Evolutionary conservation across 1,139 yeast species (phyloP).

Genomic region (Yamadazyma dendronema): DNA sequence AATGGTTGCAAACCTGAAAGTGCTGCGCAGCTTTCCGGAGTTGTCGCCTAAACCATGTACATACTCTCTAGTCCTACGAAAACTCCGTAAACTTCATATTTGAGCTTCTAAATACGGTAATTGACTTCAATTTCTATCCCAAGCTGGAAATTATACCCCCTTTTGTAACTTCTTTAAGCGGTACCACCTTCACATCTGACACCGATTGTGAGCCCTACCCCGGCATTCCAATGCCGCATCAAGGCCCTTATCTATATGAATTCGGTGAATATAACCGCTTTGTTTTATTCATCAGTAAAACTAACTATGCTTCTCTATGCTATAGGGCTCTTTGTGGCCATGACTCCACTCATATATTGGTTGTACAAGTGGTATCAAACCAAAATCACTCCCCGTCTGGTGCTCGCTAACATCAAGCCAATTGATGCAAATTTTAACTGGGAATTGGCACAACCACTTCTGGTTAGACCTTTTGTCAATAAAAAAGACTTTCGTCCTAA

Average conservation of each 20-base stretch:
- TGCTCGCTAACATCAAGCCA: slow-evolving; percentile 13
- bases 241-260: not conserved
- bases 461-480: slow-evolving; percentile 50
- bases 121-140: no score
- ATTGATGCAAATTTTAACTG: slow-evolving; percentile 41
- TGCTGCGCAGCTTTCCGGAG: no score
- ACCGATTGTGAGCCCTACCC: not conserved
- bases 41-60: no score
- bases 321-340: not conserved
- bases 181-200: not conserved
- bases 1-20: no score
- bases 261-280: no score
- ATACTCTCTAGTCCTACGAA: no score
- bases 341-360: not conserved
- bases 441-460: slow-evolving; percentile 45
- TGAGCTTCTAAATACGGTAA: no score
- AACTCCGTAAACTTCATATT: no score
- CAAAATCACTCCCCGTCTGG: not conserved
- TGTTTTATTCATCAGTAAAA: not conserved
- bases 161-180: not conserved
- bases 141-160: no score
- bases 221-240: not conserved
- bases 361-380: not conserved
- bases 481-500: slow-evolving; percentile 37
- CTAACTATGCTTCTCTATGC: not conserved